These are phyloP conservation scores for Aureobasidium sp. DNA, from an alignment of 2,329 filamentous ascomycete genomes.

Conservation along the genomic window DNA sequence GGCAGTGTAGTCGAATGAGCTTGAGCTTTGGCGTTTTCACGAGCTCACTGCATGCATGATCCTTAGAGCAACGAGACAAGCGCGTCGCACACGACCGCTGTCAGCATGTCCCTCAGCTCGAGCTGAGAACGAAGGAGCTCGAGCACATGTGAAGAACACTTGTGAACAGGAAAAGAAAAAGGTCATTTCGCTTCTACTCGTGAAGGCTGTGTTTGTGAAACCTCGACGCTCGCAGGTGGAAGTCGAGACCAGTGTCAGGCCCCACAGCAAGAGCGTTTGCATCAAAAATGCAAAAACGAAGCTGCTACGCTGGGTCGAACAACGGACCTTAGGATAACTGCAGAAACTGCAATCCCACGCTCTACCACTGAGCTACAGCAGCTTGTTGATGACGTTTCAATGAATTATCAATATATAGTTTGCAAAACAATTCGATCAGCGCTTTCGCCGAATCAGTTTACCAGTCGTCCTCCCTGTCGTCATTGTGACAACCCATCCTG, in stretches of 20 bases:
- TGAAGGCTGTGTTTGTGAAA: not conserved
- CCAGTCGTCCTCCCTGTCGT: not conserved
- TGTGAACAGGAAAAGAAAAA: not conserved
- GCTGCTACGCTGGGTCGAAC: slow-evolving; percentile 16
- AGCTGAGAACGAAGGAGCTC: no score
- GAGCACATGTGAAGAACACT: not conserved
- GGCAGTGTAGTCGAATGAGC: not conserved
- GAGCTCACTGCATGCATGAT: not conserved
- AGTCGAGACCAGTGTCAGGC: not conserved
- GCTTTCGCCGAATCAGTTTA: not conserved
- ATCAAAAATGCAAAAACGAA: not conserved
- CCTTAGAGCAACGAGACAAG: not conserved
- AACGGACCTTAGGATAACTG: slow-evolving; percentile 16
- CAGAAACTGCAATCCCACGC: slow-evolving; percentile 15
- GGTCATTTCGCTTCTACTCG: not conserved
- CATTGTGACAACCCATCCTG: not conserved
- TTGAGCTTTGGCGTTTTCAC: not conserved
- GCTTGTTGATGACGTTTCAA: not conserved
- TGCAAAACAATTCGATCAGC: no score
- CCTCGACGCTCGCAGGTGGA: not conserved
- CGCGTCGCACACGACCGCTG: not conserved
- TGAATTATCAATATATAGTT: not conserved
- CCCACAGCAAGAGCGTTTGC: not conserved
- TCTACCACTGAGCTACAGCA: slow-evolving; percentile 17
- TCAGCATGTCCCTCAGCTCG: not conserved